phyloP scores from a whole-genome alignment of 805 yeast genomes.

The Sugiyamaella lignohabitans region DNA sequence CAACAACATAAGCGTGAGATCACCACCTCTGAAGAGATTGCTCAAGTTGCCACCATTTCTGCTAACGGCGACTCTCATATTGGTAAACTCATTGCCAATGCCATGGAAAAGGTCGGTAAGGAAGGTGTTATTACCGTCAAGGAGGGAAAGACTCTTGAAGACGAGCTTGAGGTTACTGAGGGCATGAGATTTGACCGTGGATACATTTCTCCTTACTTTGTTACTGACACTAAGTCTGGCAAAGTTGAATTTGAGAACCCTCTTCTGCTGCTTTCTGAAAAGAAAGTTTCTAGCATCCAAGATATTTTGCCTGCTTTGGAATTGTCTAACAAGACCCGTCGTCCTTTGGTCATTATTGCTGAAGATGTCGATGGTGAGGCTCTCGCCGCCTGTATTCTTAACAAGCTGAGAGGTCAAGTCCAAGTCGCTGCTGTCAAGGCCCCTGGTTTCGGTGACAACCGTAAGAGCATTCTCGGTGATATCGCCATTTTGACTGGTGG shows the following conservation, averaged over 20 bases:
- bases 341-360: conserved; percentile 88
- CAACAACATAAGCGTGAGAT: conserved; percentile 84
- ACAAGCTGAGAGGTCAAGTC: conserved; percentile 97
- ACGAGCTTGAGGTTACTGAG: conserved; percentile 92
- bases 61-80: conserved; percentile 95
- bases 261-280: conserved; percentile 77
- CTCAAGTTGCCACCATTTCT: conserved; percentile 96
- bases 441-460: conserved; percentile 98
- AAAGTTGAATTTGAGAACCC: conserved; percentile 96
- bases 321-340: conserved; percentile 84
- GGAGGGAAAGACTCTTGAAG: conserved; percentile 95
- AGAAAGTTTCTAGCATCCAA: conserved; percentile 84
- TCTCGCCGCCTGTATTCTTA: conserved; percentile 92
- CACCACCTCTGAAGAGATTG: conserved; percentile 89
- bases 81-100: conserved; percentile 84
- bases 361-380: conserved; percentile 99
- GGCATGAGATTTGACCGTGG: conserved; percentile 99
- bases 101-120: conserved; percentile 98
- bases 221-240: conserved; percentile 84
- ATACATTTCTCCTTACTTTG: conserved; percentile 92
- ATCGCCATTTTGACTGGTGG: conserved; percentile 94
- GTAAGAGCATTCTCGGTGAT: conserved; percentile 93
- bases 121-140: conserved; percentile 98
- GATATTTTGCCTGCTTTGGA: conserved; percentile 91
- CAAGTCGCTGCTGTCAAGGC: conserved; percentile 97